Conservation (phyloP, 1,284 basidiomycete genomes). For the Irpex sp. region DNA sequence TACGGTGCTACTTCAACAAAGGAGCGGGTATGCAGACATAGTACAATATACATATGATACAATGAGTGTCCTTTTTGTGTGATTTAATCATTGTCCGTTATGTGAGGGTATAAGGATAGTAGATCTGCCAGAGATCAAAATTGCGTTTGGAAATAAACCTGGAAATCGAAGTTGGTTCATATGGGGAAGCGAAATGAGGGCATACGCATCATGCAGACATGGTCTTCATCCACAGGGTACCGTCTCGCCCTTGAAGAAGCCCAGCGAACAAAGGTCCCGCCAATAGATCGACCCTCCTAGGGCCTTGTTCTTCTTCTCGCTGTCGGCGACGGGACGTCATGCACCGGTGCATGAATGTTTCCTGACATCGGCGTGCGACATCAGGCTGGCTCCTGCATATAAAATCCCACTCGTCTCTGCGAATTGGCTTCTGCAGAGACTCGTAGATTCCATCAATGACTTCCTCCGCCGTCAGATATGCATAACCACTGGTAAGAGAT, state of each 20-base stretch:
- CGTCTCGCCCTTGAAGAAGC: neutral
- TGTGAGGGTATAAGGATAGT: too few species aligned
- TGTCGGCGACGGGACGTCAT: neutral
- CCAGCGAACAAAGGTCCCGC: neutral
- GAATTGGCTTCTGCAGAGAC: neutral
- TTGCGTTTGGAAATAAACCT: too few species aligned
- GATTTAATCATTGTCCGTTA: too few species aligned
- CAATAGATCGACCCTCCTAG: neutral
- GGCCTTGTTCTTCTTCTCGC: neutral
- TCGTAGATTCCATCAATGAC: neutral
- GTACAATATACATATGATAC: too few species aligned
- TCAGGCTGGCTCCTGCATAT: neutral
- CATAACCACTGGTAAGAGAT: too few species aligned
- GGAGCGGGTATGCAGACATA: too few species aligned
- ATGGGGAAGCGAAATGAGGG: neutral
- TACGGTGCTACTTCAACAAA: too few species aligned
- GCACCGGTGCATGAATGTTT: neutral
- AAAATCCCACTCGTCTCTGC: neutral
- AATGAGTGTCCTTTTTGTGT: too few species aligned
- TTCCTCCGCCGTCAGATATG: neutral
- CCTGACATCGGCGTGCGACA: neutral
- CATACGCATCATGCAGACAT: neutral
- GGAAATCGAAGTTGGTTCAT: too few species aligned
- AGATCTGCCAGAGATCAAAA: too few species aligned
- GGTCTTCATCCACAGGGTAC: neutral